Percentiles rank a stretch among this genome's conserved stretches.
Conservation (phyloP, 2,329 filamentous ascomycete genomes). For the Aspergillus brunneoviolaceus region DNA sequence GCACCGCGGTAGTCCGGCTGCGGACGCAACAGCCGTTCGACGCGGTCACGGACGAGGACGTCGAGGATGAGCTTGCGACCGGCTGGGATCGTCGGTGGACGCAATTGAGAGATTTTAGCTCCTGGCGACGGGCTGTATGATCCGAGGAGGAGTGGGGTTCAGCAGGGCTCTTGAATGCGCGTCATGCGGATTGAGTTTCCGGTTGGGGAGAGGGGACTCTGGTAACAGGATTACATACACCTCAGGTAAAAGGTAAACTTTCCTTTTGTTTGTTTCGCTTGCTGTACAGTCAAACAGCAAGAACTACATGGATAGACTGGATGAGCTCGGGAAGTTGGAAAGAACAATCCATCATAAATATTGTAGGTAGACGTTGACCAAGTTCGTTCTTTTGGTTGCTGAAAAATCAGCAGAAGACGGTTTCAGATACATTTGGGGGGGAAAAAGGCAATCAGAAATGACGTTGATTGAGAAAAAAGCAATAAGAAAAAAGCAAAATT, state of each 20-base stretch:
- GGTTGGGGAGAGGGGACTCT: no score
- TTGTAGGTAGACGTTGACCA: no score
- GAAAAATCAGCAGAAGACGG: not conserved
- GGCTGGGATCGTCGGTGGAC: constrained; percentile 44
- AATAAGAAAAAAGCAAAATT: constrained; percentile 10
- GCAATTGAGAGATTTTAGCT: constrained; percentile 26
- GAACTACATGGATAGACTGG: constrained; percentile 6
- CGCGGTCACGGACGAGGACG: constrained; percentile 21
- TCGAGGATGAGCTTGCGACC: constrained; percentile 22
- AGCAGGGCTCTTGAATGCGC: no score
- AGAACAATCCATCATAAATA: no score
- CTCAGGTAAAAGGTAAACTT: not conserved
- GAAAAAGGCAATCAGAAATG: not conserved
- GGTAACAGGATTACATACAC: not conserved
- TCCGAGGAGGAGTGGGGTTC: not conserved
- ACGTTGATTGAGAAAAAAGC: not conserved
- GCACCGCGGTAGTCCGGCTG: constrained; percentile 33
- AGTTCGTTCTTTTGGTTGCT: not conserved
- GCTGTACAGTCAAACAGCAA: no score
- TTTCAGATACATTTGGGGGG: not conserved
- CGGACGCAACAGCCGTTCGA: constrained; percentile 36
- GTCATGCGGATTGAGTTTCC: not conserved
- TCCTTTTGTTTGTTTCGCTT: no score
- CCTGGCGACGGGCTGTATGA: constrained; percentile 30
- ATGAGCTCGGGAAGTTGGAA: no score